Conservation (phyloP, 2,329 filamentous ascomycete genomes). For the Exophiala sp. region DNA sequence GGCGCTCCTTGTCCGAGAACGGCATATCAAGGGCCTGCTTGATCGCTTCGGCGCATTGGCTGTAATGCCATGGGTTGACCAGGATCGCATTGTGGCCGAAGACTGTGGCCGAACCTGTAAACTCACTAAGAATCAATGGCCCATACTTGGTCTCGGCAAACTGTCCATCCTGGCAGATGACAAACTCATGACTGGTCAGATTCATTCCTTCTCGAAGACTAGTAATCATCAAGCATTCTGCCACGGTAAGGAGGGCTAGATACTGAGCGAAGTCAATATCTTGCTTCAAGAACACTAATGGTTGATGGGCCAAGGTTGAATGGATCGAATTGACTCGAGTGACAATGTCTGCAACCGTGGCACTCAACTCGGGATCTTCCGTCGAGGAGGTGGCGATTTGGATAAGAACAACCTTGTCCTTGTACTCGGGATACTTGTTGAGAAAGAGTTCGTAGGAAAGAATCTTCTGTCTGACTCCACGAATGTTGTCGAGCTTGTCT, state of each 20-base stretch:
- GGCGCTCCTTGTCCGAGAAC: constrained; percentile 62
- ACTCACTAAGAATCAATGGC: constrained; percentile 87
- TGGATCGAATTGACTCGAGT: constrained; percentile 88
- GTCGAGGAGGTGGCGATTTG: constrained; percentile 89
- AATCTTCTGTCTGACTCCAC: constrained; percentile 88
- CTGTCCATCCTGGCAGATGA: constrained; percentile 84
- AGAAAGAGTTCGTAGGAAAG: constrained; percentile 88
- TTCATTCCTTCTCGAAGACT: constrained; percentile 98
- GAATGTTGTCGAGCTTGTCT: constrained; percentile 88
- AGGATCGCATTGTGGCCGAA: constrained; percentile 76
- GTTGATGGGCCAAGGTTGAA: constrained; percentile 86
- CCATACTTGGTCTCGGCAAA: constrained; percentile 70
- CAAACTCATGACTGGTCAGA: constrained; percentile 86
- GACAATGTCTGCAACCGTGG: constrained; percentile 86
- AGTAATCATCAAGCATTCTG: constrained; percentile 88
- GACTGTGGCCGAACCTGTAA: constrained; percentile 83
- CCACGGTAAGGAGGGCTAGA: constrained; percentile 80
- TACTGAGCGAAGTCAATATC: constrained; percentile 92
- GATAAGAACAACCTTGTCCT: constrained; percentile 79
- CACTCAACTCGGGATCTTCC: constrained; percentile 80
- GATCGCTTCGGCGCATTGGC: constrained; percentile 79
- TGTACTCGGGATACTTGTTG: constrained; percentile 87
- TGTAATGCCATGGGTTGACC: constrained; percentile 94
- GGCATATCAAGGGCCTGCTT: constrained; percentile 75
- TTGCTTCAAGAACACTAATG: constrained; percentile 88